Conservation (phyloP, 2,329 filamentous ascomycete species). For the Teratosphaeria pseudoeucalypti region DNA sequence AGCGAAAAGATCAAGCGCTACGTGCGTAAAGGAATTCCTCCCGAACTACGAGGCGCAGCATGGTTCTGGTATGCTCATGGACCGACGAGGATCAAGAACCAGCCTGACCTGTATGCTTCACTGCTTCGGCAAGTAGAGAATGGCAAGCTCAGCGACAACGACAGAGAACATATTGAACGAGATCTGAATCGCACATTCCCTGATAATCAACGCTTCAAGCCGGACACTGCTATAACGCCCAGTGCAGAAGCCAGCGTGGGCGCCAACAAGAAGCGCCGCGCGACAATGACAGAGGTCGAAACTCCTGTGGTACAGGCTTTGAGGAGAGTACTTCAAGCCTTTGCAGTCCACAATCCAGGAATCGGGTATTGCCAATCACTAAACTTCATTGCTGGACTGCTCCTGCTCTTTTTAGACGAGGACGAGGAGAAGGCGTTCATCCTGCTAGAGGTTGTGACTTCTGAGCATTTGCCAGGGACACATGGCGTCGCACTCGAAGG, state of each 20-base stretch:
- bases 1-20: constrained; percentile 81
- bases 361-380: constrained; percentile 95
- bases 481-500: constrained; percentile 85
- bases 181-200: constrained; percentile 91
- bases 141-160: constrained; percentile 52
- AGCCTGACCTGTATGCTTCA: constrained; percentile 65
- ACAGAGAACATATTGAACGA: constrained; percentile 83
- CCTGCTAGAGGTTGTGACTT: constrained; percentile 85
- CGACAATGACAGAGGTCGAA: constrained; percentile 47
- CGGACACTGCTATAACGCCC: constrained; percentile 35
- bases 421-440: constrained; percentile 88
- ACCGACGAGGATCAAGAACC: constrained; percentile 63
- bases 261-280: constrained; percentile 24
- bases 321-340: constrained; percentile 76
- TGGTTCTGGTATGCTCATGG: constrained; percentile 97
- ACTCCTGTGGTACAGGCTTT: constrained; percentile 71
- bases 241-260: constrained; percentile 20
- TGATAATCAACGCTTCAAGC: constrained; percentile 85
- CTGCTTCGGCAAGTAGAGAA: constrained; percentile 58
- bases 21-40: constrained; percentile 84
- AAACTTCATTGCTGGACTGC: constrained; percentile 84
- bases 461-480: constrained; percentile 77
- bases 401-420: constrained; percentile 71
- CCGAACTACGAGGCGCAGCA: constrained; percentile 85
- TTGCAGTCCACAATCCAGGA: constrained; percentile 78